Evolutionary conservation across 2,329 filamentous ascomycete genomes (phyloP).

Genomic region (Triangularia setosa): DNA sequence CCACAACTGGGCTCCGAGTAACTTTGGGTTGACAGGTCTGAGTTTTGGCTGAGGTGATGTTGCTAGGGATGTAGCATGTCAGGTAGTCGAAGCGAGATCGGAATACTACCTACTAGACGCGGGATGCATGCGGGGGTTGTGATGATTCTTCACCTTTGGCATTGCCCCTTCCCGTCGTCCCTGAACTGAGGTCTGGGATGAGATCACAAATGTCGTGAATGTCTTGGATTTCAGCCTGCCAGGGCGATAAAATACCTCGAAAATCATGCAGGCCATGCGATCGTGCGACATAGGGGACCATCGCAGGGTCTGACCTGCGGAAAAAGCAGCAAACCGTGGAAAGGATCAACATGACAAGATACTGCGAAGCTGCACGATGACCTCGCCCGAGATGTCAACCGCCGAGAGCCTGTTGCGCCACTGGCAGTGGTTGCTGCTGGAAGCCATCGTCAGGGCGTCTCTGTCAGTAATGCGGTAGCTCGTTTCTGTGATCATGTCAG

Average conservation of each 20-base stretch:
- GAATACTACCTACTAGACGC: not conserved
- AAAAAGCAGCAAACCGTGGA: not conserved
- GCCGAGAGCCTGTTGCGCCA: not conserved
- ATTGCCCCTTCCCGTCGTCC: not conserved
- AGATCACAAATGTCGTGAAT: not conserved
- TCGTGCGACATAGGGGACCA: not conserved
- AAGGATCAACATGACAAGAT: conserved; percentile 13
- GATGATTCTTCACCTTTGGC: not conserved
- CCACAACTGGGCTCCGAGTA: not conserved
- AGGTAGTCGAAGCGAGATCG: not conserved
- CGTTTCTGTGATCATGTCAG: no score
- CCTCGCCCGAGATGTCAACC: conserved; percentile 6
- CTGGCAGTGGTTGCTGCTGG: not conserved
- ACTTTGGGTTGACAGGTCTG: not conserved
- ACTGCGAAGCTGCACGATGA: conserved; percentile 17
- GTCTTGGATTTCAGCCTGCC: not conserved
- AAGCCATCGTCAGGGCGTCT: not conserved
- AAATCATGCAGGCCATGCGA: not conserved
- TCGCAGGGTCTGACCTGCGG: not conserved
- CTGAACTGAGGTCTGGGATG: not conserved
- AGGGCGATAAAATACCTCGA: not conserved
- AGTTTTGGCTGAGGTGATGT: not conserved
- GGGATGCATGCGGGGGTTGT: not conserved
- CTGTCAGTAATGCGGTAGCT: not conserved
- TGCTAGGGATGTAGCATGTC: not conserved